Evolutionary conservation across 2,329 filamentous ascomycete genomes (phyloP), one percentile per base, ranked within the genome.

Genomic region (Verticillium albo-atrum): DNA sequence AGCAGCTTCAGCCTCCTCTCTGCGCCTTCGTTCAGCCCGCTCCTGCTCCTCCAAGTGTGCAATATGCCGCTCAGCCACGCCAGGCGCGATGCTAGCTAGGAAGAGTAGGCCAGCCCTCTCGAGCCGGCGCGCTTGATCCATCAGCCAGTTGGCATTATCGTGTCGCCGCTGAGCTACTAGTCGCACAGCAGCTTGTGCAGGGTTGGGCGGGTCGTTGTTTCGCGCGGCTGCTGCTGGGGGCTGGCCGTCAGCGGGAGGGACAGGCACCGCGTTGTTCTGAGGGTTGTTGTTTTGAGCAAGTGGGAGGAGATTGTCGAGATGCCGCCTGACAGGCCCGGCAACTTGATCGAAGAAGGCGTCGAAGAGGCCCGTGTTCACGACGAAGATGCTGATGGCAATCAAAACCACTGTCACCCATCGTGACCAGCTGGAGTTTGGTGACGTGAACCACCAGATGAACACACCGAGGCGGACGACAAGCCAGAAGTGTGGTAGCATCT

Each of bases 401-500:
- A 76, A 73, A 50, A 83, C 74, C 25, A 88, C 79, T 23, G 80
- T 80, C 7, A 84, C 66, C 80, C 82, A 87, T 54, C 85, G 79
- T 9, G 79, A 79, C 84, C 84, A 88, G 66, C 79, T 86, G 2
- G 80, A 76, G 52, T 79, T 77, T 0, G 82, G 80, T 10, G 80
- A 79, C 1, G 85, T 87, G 62, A 89, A 88, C 72, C 86, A 85
- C 83, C 84, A 89, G 14, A 88, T 79, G 68, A 89, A 87, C 6
- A 84, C 71, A 12, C 78, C 75, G 9, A 89, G 71, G 7, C 86
- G 80, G 35, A 85, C 73, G 1, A 87, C 64, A 56, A 88, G 76
- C 86, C 85, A 89, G 28, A 89, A 68, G 57, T 87, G 81, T n/a
- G 84, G 84, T 76, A 82, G 83, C n/a, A 84, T 58, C 17, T 77